A percentile compares a stretch with the other conserved stretches of the same genome.
phyloP scores from a whole-genome alignment of 805 yeast genomes.

The Debaryomyces maramus region DNA sequence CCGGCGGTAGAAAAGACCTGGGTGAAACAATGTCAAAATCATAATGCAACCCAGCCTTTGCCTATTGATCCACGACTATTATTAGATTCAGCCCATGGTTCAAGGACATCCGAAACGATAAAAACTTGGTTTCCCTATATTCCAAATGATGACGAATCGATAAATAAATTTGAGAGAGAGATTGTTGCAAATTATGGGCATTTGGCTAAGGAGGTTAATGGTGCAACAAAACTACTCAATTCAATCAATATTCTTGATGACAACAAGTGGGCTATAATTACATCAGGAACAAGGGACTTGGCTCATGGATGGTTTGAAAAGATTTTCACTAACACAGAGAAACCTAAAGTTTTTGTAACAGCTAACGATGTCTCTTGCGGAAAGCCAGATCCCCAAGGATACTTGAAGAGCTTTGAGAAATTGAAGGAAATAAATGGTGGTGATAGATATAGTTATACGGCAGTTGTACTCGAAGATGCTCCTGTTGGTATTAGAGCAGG shows the following conservation, averaged over 20 bases:
- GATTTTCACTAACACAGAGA: constrained; percentile 6
- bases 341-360: constrained; percentile 18
- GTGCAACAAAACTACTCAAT: constrained; percentile 9
- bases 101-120: constrained; percentile 16
- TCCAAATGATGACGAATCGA: constrained; percentile 7
- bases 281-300: constrained; percentile 18
- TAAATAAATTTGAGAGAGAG: neutral
- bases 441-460: constrained; percentile 1
- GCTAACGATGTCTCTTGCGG: constrained; percentile 20
- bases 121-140: constrained; percentile 14
- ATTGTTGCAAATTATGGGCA: constrained; percentile 17
- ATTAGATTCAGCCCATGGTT: constrained; percentile 17
- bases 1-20: constrained; percentile 18
- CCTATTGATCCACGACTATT: constrained; percentile 10
- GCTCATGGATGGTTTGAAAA: constrained; percentile 20
- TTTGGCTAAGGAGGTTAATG: constrained; percentile 16
- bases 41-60: constrained; percentile 12
- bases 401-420: constrained; percentile 10
- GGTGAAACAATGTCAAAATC: constrained; percentile 12
- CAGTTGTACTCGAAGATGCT: constrained; percentile 22
- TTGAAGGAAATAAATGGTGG: neutral
- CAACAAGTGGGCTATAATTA: constrained; percentile 19
- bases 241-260: constrained; percentile 1
- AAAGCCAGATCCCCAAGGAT: constrained; percentile 23
- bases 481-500: constrained; percentile 21